Evolutionary conservation across 176 grass and related monocot genomes (phyloP).

Genomic region (Poa pratensis): DNA sequence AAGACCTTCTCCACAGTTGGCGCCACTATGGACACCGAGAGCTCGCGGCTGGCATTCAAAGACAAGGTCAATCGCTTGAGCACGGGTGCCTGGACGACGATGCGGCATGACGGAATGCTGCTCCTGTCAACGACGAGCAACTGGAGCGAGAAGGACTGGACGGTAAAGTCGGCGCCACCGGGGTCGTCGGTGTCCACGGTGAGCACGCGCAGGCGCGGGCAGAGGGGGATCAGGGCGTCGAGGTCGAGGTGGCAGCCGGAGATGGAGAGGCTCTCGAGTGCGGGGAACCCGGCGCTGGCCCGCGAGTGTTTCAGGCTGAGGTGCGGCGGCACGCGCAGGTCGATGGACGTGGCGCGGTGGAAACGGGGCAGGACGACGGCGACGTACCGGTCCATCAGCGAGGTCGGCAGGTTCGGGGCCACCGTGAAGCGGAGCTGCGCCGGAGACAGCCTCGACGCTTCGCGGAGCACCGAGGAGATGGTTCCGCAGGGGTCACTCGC

Average conservation of each 20-base stretch:
- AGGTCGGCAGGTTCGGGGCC: background rate
- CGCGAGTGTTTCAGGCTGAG: background rate
- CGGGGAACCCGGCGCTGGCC: background rate
- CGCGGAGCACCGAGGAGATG: background rate
- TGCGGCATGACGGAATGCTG: too few relatives aligned
- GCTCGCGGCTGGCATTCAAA: background rate
- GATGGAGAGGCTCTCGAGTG: background rate
- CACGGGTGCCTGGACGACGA: background rate
- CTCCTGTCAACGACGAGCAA: background rate
- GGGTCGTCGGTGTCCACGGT: background rate
- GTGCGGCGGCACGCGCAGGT: background rate
- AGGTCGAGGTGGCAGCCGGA: background rate
- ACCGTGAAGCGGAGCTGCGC: background rate
- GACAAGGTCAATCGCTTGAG: background rate
- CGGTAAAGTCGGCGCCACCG: background rate
- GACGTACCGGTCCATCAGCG: background rate
- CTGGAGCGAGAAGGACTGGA: background rate
- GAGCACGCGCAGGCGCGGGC: background rate
- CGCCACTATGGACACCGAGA: background rate
- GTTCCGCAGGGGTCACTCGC: background rate
- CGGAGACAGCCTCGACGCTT: background rate
- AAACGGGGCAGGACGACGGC: background rate
- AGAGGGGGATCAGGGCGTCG: background rate
- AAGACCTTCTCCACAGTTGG: background rate
- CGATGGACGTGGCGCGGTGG: background rate